Conservation (phyloP, 179 eudicot genomes). For the Dionaea muscipula region DNA sequence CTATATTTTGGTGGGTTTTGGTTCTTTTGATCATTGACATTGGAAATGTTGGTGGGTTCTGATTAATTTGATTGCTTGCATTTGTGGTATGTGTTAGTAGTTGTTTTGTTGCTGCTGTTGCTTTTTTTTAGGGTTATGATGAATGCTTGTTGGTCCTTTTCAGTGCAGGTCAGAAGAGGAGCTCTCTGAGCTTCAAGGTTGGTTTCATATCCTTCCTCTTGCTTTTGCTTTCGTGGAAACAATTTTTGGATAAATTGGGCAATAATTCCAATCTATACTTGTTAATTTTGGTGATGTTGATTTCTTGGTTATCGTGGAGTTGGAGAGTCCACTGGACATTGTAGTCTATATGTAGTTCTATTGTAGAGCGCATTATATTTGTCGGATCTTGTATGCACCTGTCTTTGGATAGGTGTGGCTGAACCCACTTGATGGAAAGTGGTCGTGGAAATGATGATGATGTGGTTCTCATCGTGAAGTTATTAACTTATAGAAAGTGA, state of each 20-base stretch:
- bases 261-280: not conserved
- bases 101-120: not conserved
- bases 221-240: not conserved
- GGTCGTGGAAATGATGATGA: not conserved
- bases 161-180: conserved; percentile 99
- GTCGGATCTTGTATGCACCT: too few relatives aligned
- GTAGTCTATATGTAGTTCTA: too few relatives aligned
- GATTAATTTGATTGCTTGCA: conserved; percentile 7
- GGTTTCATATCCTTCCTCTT: conserved; percentile 7
- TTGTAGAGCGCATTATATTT: too few relatives aligned
- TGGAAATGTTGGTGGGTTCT: conserved; percentile 18
- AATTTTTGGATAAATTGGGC: not conserved
- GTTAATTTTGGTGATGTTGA: not conserved
- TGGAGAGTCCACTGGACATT: too few relatives aligned
- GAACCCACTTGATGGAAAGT: too few relatives aligned
- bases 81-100: not conserved
- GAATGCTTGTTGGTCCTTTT: conserved; percentile 24
- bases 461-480: not conserved
- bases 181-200: conserved; percentile 85
- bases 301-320: too few relatives aligned
- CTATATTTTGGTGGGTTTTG: conserved; percentile 76
- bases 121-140: conserved; percentile 3
- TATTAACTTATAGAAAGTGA: not conserved
- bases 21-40: conserved; percentile 4
- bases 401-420: too few relatives aligned